Evolutionary conservation across 2,329 filamentous ascomycete genomes (phyloP), one percentile per base, ranked within the genome.

Genomic region (Diaporthe caulivora): DNA sequence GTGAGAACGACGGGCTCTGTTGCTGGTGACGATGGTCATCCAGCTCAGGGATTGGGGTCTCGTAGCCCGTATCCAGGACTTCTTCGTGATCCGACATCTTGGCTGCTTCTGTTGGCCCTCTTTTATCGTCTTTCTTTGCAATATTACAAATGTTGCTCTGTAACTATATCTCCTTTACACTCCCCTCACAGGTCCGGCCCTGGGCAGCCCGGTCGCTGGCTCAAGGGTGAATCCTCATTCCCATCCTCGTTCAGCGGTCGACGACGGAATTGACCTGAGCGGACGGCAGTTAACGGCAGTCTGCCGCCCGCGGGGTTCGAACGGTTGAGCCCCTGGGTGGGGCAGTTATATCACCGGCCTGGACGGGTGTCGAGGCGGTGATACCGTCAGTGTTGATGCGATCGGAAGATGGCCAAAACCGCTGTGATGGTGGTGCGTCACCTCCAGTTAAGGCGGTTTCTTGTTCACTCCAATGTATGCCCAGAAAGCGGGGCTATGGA

Each of bases 391-490:
- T 10, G 3, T 15, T 42, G 26, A 44, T 51, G 21, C 3, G 42
- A 15, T 40, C 21, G 40, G 13, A 24, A 18, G 24, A 9, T 53
- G 47, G 37, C 54, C 69, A 62, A 62, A 62, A 71, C 24, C 31
- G 42, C 21, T 53, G n/a, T 40, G 15, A 13, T n/a, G 34, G 29
- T 37, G 21, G 15, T 49, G 37, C 29, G 51, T 47, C 31, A 26
- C 44, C 74, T 79, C 88, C 84, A 96, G 87, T 98, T 98, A 98
- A 89, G 96, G 96, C 84, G 97, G 96, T 87, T 97, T 96, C 89
- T 95, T 97, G 89, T 97, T 94, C 88, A 95, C 94, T 93, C 96
- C 95, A 89, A 92, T 92, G 85, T 96, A 96, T 92, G 97, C 95
- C 95, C 95, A 94, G 89, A 92, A 92, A 84, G 92, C 92, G 86